Evolutionary conservation across 306 rosid genomes (phyloP).

Genomic region (Castanospermum australe): DNA sequence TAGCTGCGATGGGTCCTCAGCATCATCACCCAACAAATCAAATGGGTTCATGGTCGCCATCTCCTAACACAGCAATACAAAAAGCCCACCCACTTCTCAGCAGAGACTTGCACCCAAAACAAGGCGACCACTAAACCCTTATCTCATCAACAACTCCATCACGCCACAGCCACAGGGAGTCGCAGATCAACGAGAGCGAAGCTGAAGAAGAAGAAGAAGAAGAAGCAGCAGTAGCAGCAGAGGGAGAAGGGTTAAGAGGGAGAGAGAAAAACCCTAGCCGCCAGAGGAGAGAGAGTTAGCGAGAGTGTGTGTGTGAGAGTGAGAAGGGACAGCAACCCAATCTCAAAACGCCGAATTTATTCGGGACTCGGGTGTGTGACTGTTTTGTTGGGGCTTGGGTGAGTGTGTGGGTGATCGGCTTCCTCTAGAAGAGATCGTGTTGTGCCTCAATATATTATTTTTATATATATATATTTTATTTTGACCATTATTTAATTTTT

Average conservation of each 20-base stretch:
- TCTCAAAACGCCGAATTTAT: slow-evolving; percentile 40
- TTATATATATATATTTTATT: background rate
- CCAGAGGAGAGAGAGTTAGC: slow-evolving; percentile 35
- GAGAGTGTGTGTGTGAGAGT: background rate
- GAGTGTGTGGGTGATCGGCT: background rate
- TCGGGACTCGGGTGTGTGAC: too few relatives aligned
- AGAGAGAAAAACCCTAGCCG: slow-evolving; percentile 74
- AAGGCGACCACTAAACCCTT: slow-evolving; percentile 33
- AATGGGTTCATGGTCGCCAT: slow-evolving; percentile 91
- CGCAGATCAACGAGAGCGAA: slow-evolving; percentile 25
- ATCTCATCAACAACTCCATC: slow-evolving; percentile 49
- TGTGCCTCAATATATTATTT: background rate
- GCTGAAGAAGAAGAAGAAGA: background rate
- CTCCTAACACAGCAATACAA: background rate
- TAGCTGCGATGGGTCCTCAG: slow-evolving; percentile 86
- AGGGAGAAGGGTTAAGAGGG: background rate
- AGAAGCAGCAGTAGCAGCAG: too few relatives aligned
- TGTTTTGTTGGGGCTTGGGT: background rate
- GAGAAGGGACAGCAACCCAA: slow-evolving; percentile 35
- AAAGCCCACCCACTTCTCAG: slow-evolving; percentile 14
- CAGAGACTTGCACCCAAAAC: slow-evolving; percentile 14
- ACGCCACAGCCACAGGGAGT: background rate
- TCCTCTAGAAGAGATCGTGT: slow-evolving; percentile 12
- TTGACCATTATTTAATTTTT: background rate
- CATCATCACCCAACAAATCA: slow-evolving; percentile 88